Conservation (phyloP, 768 basidiomycete species). For the Leccinum imitatum region DNA sequence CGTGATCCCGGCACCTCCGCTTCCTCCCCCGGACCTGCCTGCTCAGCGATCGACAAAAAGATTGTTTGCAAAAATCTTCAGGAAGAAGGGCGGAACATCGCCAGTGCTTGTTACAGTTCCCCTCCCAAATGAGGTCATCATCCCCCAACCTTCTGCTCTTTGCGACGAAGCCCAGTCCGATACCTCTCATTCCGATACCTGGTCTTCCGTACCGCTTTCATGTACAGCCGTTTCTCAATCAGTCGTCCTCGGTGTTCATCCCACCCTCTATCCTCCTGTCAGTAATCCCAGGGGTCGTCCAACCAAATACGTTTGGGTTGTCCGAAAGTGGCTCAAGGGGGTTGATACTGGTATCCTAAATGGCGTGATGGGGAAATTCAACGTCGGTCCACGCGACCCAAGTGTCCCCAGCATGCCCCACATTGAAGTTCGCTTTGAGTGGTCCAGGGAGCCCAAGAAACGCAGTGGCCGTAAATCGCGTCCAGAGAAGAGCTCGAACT, state of each 20-base stretch:
- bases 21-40: constrained; percentile 13
- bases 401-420: constrained; percentile 27
- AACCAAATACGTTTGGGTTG: constrained; percentile 69
- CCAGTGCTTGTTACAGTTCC: constrained; percentile 25
- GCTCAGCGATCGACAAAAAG: constrained; percentile 49
- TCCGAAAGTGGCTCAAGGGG: constrained; percentile 73
- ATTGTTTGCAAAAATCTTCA: constrained; percentile 73
- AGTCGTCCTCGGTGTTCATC: constrained; percentile 66
- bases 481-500: constrained; percentile 14
- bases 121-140: constrained; percentile 21
- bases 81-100: constrained; percentile 41
- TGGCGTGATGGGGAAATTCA: constrained; percentile 43
- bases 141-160: constrained; percentile 22
- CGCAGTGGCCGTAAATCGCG: constrained; percentile 22
- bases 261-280: constrained; percentile 54
- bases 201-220: constrained; percentile 12
- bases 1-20: constrained; percentile 17
- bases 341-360: constrained; percentile 44
- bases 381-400: constrained; percentile 28
- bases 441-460: constrained; percentile 49
- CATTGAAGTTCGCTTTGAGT: constrained; percentile 78
- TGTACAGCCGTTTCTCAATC: constrained; percentile 35
- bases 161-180: constrained; percentile 19
- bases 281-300: constrained; percentile 39
- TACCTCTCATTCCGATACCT: constrained; percentile 14